These are phyloP conservation scores for Biscutella auriculata DNA, from an alignment of 441 rosid species.

Conservation along the genomic window DNA sequence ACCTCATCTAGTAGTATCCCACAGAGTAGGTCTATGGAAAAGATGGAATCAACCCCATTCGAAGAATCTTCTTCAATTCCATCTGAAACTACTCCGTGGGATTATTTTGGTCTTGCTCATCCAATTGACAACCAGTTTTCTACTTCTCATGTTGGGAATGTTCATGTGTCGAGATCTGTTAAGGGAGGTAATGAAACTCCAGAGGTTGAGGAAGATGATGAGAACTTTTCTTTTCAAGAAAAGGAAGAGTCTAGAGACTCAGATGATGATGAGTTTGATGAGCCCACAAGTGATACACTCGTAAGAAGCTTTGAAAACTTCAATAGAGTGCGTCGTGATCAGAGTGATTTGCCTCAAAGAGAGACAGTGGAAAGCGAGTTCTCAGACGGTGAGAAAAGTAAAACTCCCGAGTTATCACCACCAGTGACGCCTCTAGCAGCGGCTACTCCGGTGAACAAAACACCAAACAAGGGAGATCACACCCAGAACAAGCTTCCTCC, in stretches of 20 bases:
- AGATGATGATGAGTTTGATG: constrained; percentile 79
- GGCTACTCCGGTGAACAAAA: constrained; percentile 29
- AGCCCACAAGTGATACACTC: constrained; percentile 53
- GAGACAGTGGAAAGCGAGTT: constrained; percentile 47
- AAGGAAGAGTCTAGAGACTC: constrained; percentile 51
- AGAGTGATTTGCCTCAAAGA: constrained; percentile 31
- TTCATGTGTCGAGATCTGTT: constrained; percentile 33
- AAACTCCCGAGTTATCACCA: constrained; percentile 64
- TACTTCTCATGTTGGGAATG: constrained; percentile 37
- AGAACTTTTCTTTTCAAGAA: constrained; percentile 41
- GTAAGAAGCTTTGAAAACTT: constrained; percentile 79
- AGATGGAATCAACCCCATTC: constrained; percentile 33
- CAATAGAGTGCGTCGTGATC: constrained; percentile 47
- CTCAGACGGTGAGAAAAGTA: constrained; percentile 36
- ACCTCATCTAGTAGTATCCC: constrained; percentile 44
- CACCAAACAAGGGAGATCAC: constrained; percentile 37
- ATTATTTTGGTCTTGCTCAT: constrained; percentile 64
- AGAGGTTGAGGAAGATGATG: constrained; percentile 62
- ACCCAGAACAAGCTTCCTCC: constrained; percentile 42
- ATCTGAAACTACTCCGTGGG: constrained; percentile 67
- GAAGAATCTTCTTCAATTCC: constrained; percentile 39
- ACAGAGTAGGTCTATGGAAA: constrained; percentile 30
- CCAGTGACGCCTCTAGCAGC: constrained; percentile 33
- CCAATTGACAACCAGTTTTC: constrained; percentile 55
- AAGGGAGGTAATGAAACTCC: constrained; percentile 56